Evolutionary conservation across 2,329 filamentous ascomycete species (phyloP).

Genomic region (Fusarium sp.): DNA sequence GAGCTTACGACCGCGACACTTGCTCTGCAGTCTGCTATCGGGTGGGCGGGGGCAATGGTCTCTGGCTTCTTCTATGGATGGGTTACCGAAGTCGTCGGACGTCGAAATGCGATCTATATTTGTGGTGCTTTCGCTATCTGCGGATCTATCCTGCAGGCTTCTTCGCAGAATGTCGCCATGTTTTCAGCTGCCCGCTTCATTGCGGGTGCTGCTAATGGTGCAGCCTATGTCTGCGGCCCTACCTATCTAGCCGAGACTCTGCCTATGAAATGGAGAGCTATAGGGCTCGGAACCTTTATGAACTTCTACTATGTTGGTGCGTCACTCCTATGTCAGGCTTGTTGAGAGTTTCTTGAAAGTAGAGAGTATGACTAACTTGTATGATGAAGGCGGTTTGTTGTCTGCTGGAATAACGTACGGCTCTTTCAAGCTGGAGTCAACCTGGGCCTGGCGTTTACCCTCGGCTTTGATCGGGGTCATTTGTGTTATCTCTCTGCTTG

Average conservation of each 20-base stretch:
- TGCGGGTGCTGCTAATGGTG: neutral
- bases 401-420: neutral
- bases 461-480: too few species aligned
- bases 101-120: too few species aligned
- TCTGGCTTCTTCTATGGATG: conserved; percentile 2
- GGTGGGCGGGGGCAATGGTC: too few species aligned
- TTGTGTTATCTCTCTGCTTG: too few species aligned
- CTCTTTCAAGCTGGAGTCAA: neutral
- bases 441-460: conserved; percentile 2
- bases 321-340: too few species aligned
- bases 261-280: neutral
- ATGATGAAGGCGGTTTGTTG: too few species aligned
- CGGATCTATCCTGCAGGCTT: too few species aligned
- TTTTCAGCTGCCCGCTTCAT: neutral
- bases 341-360: too few species aligned
- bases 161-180: conserved; percentile 4
- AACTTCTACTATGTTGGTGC: conserved; percentile 9
- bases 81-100: too few species aligned
- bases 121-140: too few species aligned
- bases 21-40: too few species aligned
- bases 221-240: neutral
- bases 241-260: neutral
- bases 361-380: too few species aligned
- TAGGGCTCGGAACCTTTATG: neutral
- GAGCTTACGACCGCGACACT: neutral